phyloP scores from a whole-genome alignment of 768 basidiomycete species.

The Agaricus blazei region DNA sequence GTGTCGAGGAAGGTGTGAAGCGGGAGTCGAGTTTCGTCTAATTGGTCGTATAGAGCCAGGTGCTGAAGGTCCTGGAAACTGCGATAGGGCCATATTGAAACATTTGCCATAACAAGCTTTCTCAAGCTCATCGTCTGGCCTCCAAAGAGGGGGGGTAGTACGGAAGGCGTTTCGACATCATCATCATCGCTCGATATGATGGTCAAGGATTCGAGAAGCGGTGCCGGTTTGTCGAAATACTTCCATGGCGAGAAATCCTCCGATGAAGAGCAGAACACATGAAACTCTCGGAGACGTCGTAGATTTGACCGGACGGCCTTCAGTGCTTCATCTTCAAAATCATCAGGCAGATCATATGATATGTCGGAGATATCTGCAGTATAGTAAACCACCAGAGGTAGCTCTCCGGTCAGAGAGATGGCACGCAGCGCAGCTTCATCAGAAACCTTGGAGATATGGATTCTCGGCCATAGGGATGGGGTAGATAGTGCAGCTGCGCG shows the following conservation, averaged over 20 bases:
- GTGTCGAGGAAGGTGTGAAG: slow-evolving; percentile 8
- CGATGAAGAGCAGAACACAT: slow-evolving; percentile 5
- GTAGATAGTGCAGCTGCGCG: slow-evolving; percentile 5
- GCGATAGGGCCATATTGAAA: slow-evolving; percentile 9
- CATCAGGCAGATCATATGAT: not conserved
- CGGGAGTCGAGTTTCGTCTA: slow-evolving; percentile 6
- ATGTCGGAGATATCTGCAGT: not conserved
- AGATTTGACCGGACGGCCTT: not conserved
- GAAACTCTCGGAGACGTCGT: slow-evolving; percentile 2
- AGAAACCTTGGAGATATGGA: slow-evolving; percentile 3
- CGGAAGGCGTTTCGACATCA: not conserved
- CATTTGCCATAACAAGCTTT: slow-evolving; percentile 8
- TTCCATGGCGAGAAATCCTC: slow-evolving; percentile 7
- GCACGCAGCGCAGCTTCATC: slow-evolving; percentile 2
- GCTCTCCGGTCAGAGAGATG: not conserved
- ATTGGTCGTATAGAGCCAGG: slow-evolving; percentile 5
- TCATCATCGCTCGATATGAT: slow-evolving; percentile 8
- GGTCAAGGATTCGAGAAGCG: not conserved
- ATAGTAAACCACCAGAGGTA: slow-evolving; percentile 6
- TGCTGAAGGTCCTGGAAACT: slow-evolving; percentile 5
- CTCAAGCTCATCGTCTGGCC: not conserved
- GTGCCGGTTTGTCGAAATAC: slow-evolving; percentile 2
- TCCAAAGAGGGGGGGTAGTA: slow-evolving; percentile 4
- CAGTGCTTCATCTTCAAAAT: slow-evolving; percentile 1
- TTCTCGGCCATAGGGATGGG: slow-evolving; percentile 4